Evolutionary conservation across 73 alveolate species (phyloP), one percentile per base, ranked within the genome.

Genomic region (Tetrahymena borealis): DNA sequence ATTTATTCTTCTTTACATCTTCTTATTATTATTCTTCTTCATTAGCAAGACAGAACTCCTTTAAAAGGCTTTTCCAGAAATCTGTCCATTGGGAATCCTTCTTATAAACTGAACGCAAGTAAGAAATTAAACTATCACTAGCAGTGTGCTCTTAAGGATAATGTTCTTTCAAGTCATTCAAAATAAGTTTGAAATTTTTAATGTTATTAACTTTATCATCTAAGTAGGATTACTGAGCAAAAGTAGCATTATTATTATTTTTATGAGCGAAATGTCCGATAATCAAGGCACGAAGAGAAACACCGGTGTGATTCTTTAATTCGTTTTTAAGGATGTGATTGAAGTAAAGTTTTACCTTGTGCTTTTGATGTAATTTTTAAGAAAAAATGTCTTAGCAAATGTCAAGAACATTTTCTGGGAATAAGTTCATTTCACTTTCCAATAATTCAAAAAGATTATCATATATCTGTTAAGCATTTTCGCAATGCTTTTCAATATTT

Each of bases 341-440:
- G 85, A 60, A 60, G 10, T 60, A 60, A 24, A 60, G 28, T 28
- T 60, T 60, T n/a, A 35, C 85, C 28, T 60, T 60, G 13, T 60
- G 85, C 85, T 60, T 60, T 60, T 60, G 37, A 16, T 60, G 85
- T n/a, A 60, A 60, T 18, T 60, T 60, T 28, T 60, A 60, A 24
- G n/a, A 60, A 35, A 60, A 60, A 4, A 60, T 60, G 28, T 60
- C 28, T 60, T 60, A 32, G 28, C 85, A 60, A 0, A 60, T 60
- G 85, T 60, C 85, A 60, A 60, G 85, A 60, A 60, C 85, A 60
- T 60, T 60, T 60, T 60, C n/a, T 60, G 85, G 85, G 85, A 60
- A 60, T 32, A 60, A 35, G 5, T 32, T 6, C 85, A 60, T 60
- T 60, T 60, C 85, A n/a, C 13, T 60, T 60, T 60, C 85, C 3